Evolutionary conservation across 768 basidiomycete genomes (phyloP), one percentile per base, ranked within the genome.

Genomic region (Leccinum olivaceopallidum): DNA sequence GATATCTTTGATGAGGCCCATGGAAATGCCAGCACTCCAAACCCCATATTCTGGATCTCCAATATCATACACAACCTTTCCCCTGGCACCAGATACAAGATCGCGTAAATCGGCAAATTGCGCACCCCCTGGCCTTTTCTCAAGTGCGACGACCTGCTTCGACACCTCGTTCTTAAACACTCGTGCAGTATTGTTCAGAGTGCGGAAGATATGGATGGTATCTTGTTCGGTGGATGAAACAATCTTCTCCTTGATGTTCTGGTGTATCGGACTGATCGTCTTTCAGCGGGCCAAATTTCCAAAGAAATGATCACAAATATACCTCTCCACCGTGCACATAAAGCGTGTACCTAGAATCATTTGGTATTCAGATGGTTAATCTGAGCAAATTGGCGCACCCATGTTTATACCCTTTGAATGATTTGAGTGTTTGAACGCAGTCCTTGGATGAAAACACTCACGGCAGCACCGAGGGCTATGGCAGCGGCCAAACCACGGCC

Each of bases 241-340:
- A 52, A 97, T 96, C 73, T 85, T 90, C 56, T 94, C 81, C 73
- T 98, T 97, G 81, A 98, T 92, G 63, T 86, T 89, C 61, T 89
- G 82, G 72, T 96, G 95, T 57, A 95, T 92, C 14, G 91, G 87
- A 57, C 90, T 90, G 56, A n/a, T 34, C n/a, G 50, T 39, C 13
- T 60, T 37, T 53, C 36, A 63, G 44, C 34, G 18, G 26, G 28
- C 47, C 57, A 16, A 24, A 9, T 36, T 20, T 10, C 5, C 14
- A 32, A 24, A 6, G 8, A 56, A 32, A n/a, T n/a, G 10, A 24
- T 14, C 42, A 60, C 6, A 32, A 12, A 67, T 73, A 53, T 68
- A 87, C 85, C 87, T 85, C 73, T 97, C 94, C 12, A 87, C 84
- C 2, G 94, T 95, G 72, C 90, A 91, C 92, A 96, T 89, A 78